A percentile compares a stretch with the other conserved stretches of the same genome.
These are phyloP conservation scores for Penicillium macrosclerotiorum DNA, from an alignment of 495 filamentous ascomycete genomes.

Conservation along the genomic window DNA sequence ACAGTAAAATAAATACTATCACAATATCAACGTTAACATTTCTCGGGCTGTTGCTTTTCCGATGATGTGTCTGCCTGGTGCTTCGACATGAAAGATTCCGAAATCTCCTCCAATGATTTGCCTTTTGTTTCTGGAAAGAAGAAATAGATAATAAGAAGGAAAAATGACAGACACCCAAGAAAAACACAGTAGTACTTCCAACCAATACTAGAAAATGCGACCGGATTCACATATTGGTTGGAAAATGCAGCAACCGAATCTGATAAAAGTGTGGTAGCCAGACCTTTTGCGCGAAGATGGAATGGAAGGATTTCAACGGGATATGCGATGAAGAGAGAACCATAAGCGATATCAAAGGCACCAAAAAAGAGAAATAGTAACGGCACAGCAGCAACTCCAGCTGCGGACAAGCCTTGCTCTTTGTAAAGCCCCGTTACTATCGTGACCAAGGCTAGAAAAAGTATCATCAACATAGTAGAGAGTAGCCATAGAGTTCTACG, in stretches of 20 bases:
- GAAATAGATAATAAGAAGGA: slow-evolving; percentile 58
- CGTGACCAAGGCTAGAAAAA: slow-evolving; percentile 53
- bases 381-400: slow-evolving; percentile 53
- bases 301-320: slow-evolving; percentile 66
- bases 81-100: slow-evolving; percentile 53
- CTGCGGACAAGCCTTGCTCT: slow-evolving; percentile 39
- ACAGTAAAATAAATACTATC: too few species aligned
- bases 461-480: slow-evolving; percentile 54
- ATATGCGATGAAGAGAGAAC: slow-evolving; percentile 61
- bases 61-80: too few species aligned
- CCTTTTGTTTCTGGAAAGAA: slow-evolving; percentile 67
- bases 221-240: slow-evolving; percentile 58
- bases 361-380: slow-evolving; percentile 60
- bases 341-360: slow-evolving; percentile 58
- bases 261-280: slow-evolving; percentile 60
- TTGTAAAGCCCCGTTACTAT: slow-evolving; percentile 53
- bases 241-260: slow-evolving; percentile 57
- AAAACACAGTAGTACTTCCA: slow-evolving; percentile 65
- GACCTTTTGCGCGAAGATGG: slow-evolving; percentile 66
- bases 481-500: slow-evolving; percentile 56
- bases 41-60: too few species aligned
- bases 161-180: slow-evolving; percentile 53
- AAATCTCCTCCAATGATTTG: slow-evolving; percentile 63
- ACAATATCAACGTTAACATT: too few species aligned
- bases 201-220: slow-evolving; percentile 44